These are phyloP conservation scores for Tetracentron sinense DNA, from an alignment of 164 flowering plant species.

Conservation along the genomic window DNA sequence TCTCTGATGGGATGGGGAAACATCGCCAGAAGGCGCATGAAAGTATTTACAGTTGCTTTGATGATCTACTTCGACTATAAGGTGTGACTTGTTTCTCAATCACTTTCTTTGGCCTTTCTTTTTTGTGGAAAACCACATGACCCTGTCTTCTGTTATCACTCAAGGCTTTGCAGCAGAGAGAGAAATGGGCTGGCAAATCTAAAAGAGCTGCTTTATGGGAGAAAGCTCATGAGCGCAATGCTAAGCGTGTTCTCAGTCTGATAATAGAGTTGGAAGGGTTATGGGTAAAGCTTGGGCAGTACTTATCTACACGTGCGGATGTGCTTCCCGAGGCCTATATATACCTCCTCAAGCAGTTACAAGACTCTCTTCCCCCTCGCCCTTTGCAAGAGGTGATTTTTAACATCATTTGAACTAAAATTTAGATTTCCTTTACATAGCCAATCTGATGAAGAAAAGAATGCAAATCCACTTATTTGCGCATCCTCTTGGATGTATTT, in stretches of 20 bases:
- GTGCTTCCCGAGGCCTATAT: conserved; percentile 91
- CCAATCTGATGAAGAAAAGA: too few relatives aligned
- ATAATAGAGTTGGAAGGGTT: conserved; percentile 86
- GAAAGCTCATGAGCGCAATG: conserved; percentile 92
- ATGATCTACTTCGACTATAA: conserved; percentile 82
- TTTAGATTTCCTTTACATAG: too few relatives aligned
- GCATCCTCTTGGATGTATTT: too few relatives aligned
- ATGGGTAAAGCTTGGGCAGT: conserved; percentile 98
- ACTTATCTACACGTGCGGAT: conserved; percentile 95
- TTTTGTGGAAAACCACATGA: neutral
- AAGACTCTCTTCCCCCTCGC: conserved; percentile 97
- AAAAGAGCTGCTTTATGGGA: conserved; percentile 64
- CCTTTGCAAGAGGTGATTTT: conserved; percentile 72
- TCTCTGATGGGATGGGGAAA: conserved; percentile 97
- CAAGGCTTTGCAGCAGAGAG: conserved; percentile 81
- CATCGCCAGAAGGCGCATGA: conserved; percentile 70
- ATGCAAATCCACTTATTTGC: too few relatives aligned
- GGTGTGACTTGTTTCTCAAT: conserved; percentile 32
- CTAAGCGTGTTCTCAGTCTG: conserved; percentile 71
- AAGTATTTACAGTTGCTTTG: conserved; percentile 72
- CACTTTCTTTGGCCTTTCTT: neutral
- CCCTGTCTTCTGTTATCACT: conserved; percentile 8
- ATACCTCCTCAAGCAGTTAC: conserved; percentile 70
- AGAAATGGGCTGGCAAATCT: conserved; percentile 60
- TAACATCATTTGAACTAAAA: neutral